Evolutionary conservation across 2,329 filamentous ascomycete genomes (phyloP).

Genomic region (Zymoseptoria ardabiliae): DNA sequence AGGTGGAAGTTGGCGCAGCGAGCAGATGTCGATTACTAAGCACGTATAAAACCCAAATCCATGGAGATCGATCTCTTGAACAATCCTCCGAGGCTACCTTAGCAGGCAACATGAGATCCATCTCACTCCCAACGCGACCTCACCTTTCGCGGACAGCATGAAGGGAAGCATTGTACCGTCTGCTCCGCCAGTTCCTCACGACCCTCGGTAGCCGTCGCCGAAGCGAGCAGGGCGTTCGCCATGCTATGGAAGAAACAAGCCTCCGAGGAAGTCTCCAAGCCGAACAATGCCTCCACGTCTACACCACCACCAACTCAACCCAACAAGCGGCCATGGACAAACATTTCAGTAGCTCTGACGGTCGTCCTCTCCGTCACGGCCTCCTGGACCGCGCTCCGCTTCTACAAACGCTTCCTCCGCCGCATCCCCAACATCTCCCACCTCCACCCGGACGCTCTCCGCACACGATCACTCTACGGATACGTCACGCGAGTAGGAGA

Average conservation of each 20-base stretch:
- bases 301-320: neutral
- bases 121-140: neutral
- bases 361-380: conserved; percentile 49
- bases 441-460: conserved; percentile 68
- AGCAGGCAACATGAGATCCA: neutral
- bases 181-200: neutral
- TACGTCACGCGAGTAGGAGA: conserved; percentile 90
- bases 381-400: conserved; percentile 46
- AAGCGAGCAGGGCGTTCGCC: neutral
- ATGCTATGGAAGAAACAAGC: neutral
- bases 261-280: neutral
- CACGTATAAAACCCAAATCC: no score
- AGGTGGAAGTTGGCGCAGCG: no score
- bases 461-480: conserved; percentile 70
- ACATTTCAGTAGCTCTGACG: neutral
- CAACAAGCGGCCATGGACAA: neutral
- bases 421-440: conserved; percentile 72
- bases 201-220: neutral
- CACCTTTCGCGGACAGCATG: neutral
- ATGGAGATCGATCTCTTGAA: neutral
- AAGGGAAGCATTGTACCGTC: neutral
- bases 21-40: no score
- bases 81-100: neutral
- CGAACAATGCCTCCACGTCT: neutral
- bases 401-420: conserved; percentile 68